Base-by-base conservation (phyloP, 2,329 filamentous ascomycete genomes). In the Trichoderma pleuroti region DNA sequence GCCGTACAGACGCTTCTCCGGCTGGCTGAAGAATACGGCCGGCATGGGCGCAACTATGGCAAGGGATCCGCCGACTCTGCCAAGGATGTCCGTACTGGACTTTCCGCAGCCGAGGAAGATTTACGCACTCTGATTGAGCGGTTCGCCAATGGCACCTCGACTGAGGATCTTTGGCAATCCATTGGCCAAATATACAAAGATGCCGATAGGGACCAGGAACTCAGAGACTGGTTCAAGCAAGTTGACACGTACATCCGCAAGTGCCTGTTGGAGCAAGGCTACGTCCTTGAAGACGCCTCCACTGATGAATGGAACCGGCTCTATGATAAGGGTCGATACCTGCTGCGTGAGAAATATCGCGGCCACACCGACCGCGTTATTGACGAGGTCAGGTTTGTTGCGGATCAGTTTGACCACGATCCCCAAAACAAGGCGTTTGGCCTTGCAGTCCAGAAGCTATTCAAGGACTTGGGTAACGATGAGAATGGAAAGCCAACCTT, bases 131-230 rank as follows among this genome's bases (percentile, higher is more conserved):
- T 99, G 24, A 90, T 99, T 75, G 96, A 98, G 85, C 92, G 96
- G 61, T 98, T 98, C 76, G 96, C 96, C 78, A 98, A 99, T 81
- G 91, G 91, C 77, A 98, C 96, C 10, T 98, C 94, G 0, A 89
- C 90, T 39, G 91, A 97, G 73, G 93, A 97, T 74, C 84, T 98
- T 5, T 93, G 96, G 83, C 90, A 92, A 21, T 90, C 94, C 0
- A 91, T 99, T 80, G 91, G 94, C 75, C 87, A 90, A 73, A 91
- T 99, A 75, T 98, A 98, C 84, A 84, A 85, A 63, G 93, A 97
- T 79, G 94, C 96, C 5, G 93, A 98, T 73, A 86, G 86, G 24
- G 96, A 99, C 74, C 89, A 91, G 0, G 93, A 98, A 78, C 87
- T 99, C 68, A 93, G 91, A 81, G 85, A 88, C 71, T 99, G 95